Evolutionary conservation across 257 asterid species (phyloP), one percentile per base, ranked within the genome.

Genomic region (Primulina eburnea): DNA sequence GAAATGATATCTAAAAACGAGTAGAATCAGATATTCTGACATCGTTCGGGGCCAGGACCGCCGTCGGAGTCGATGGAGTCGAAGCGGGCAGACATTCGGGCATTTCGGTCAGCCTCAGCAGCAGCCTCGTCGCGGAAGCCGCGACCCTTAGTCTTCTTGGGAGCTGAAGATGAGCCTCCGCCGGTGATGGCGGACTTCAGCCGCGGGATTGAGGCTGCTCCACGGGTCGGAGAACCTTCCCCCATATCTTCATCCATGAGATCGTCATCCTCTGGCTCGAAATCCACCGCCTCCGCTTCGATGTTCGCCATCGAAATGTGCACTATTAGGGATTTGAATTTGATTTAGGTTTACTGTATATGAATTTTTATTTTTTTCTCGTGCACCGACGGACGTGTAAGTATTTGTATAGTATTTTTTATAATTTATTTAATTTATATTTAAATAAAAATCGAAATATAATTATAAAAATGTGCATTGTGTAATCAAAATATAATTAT

Each of bases 41-140:
- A 94, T 83, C 97, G 85, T 78, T 91, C 99, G 52, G 97, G 90
- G 20, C 99, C 99, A 67, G 96, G 99, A 62, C 97, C 99, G 60
- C 91, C 96, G 12, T 87, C 87, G 16, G 96, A 74, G 71, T 86
- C 92, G 50, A 91, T 88, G 6, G 95, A 70, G 73, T 94, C 97
- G 66, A 94, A 94, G 52, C 93, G 89, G 8, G 85, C 97, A 9
- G 97, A 79, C 89, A 93, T 80, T 61, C 99, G 92, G 61, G 96
- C 93, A 70, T 82, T 87, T 2, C 99, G 92, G 28, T 93, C 99
- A 10, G 91, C 94, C 62, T 85, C 89, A 61, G 93, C 87, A 14
- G 95, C 75, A 0, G 87, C 86, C 82, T 90, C 97, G 74, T 89
- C 95, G 8, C 91, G 94, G 73, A 93, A 93, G 1, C 99, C 97